Evolutionary conservation across 441 rosid genomes (phyloP), one percentile per base, ranked within the genome.

Genomic region (Gossypium gossypioides): DNA sequence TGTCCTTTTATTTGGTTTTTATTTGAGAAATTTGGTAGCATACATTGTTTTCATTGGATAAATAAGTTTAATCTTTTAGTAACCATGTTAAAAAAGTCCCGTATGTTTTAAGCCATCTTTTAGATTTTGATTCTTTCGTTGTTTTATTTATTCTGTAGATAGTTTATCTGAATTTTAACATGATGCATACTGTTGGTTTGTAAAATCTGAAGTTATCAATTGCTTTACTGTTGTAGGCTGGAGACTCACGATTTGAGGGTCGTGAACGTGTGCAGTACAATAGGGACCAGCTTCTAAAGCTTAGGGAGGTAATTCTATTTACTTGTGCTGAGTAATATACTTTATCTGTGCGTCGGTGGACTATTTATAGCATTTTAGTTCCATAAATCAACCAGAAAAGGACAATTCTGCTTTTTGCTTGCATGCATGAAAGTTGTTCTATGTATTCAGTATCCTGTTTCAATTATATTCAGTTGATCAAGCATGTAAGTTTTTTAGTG

Each of bases 211-310:
- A 34, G 42, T 65, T 46, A 7, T 55, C 16, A 58, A 18, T 42
- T 70, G 27, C 22, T 74, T 57, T 52, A 60, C 74, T 69, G n/a
- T 80, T 81, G 32, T 73, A 92, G 99, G 79, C 84, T 78, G 96
- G 96, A 63, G 93, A 88, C 75, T 75, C 81, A 0, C 80, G 87
- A 70, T 86, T 88, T 78, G 95, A 90, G 69, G 91, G 77, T 29
- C 86, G 58, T 69, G 97, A 92, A 64, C 74, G 84, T 64, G 79
- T 95, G 75, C 81, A 72, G 27, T 92, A 84, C 81, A 78, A 88
- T n/a, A 78, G 87, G 68, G 91, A 94, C 18, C 94, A 89, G 77
- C 84, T 94, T 50, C 78, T 92, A 74, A 87, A 89, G 78, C 86
- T 89, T 15, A 82, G 78, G 73, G 96, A 86, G 91, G 96, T 91